A percentile compares a stretch with the other conserved stretches of the same genome.
Conservation (phyloP, 768 basidiomycete species). For the Amylocystis lapponica region DNA sequence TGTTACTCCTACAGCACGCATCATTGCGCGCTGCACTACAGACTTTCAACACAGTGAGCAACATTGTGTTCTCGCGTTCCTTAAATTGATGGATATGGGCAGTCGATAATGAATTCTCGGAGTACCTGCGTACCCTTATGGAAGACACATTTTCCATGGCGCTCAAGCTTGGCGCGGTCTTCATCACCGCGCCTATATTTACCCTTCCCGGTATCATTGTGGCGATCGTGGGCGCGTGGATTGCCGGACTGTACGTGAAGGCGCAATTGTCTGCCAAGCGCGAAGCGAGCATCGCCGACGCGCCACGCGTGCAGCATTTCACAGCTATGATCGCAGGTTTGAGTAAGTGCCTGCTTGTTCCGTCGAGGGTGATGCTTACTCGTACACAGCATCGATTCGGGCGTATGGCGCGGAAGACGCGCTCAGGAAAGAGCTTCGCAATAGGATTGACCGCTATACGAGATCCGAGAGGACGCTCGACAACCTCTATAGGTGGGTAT, state of each 20-base stretch:
- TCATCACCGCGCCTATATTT: slow-evolving; percentile 32
- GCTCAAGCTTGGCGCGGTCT: slow-evolving; percentile 29
- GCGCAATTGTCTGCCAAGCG: slow-evolving; percentile 48
- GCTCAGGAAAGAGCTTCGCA: slow-evolving; percentile 34
- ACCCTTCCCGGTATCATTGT: slow-evolving; percentile 30
- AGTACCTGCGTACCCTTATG: slow-evolving; percentile 1
- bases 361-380: no score
- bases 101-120: no score
- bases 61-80: neutral
- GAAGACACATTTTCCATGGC: slow-evolving; percentile 27
- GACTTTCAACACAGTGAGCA: slow-evolving; percentile 25
- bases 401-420: slow-evolving; percentile 47
- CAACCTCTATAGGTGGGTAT: slow-evolving; percentile 42
- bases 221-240: slow-evolving; percentile 28
- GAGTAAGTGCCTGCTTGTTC: no score
- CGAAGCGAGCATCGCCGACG: slow-evolving; percentile 41
- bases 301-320: slow-evolving; percentile 42
- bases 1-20: slow-evolving; percentile 27
- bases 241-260: slow-evolving; percentile 43
- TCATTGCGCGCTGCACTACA: slow-evolving; percentile 27
- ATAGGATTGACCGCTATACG: slow-evolving; percentile 41
- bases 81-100: neutral
- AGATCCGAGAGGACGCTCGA: slow-evolving; percentile 35
- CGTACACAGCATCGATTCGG: slow-evolving; percentile 41
- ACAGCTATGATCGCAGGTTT: slow-evolving; percentile 56